Evolutionary conservation across 768 basidiomycete species (phyloP), one percentile per base, ranked within the genome.

Genomic region (Epithele typhae): DNA sequence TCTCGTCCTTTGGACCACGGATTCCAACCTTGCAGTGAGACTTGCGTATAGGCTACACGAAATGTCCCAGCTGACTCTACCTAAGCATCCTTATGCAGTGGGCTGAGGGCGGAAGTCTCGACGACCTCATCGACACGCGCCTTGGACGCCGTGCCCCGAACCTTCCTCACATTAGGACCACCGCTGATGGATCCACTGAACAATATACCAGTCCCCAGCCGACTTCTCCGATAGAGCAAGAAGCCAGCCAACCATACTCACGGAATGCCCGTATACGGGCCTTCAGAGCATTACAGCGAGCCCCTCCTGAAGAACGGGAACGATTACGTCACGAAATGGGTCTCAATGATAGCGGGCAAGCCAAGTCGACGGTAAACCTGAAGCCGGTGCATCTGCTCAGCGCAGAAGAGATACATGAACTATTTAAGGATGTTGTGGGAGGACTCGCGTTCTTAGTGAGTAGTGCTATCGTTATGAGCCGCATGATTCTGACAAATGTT

Each of bases 21-120:
- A 82, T 97, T 21, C 92, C 90, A 4, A 87, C 93, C 1, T 65
- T 96, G 30, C 89, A 93, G 89, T 90, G 56, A 66, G 84, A 68
- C 4, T 9, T 39, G 23, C 23, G 24, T 23, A 10, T 15, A 8
- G 4, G 6, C 14, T 22, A 21, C 22, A 37, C 25, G 21, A 5
- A 12, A 40, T 11, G n/a, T 9, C n/a, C 23, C n/a, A n/a, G 40
- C 17, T 52, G 25, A 51, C 30, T 6, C 18, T 18, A 30, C 22
- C 22, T 25, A 54, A 92, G 89, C 54, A 81, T 92, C 9, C 68
- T 93, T 19, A 93, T 93, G 92, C 88, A 92, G 69, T 93, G 87
- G 87, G 91, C 91, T 0, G 89, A 93, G 72, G 88, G 84, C 6
- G 91, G 91, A 47, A 87, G 84, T 57, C 70, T 90, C 23, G 91